Evolutionary conservation across 371 early-diverging fungal species (phyloP).

Genomic region (Entomophthora muscae): DNA sequence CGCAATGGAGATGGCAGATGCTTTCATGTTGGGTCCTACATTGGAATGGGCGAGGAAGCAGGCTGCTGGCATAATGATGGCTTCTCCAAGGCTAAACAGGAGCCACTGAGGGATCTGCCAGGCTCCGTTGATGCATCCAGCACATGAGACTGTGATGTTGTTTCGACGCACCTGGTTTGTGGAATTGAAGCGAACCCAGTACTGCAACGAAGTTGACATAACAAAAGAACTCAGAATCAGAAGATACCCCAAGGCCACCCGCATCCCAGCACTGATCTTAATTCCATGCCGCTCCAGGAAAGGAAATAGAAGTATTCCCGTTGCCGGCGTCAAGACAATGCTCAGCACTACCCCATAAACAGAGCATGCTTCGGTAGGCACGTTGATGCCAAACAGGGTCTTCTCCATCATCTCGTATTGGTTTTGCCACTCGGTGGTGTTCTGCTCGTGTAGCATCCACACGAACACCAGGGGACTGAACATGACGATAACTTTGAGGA

Average conservation of each 20-base stretch:
- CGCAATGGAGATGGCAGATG: slow-evolving; percentile 19
- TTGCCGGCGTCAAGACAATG: background rate
- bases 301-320: background rate
- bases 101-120: slow-evolving; percentile 34
- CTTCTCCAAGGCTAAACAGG: slow-evolving; percentile 33
- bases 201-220: slow-evolving; percentile 5
- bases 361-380: too few species aligned
- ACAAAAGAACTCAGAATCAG: too few species aligned
- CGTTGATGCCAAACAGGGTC: too few species aligned
- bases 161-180: background rate
- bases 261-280: too few species aligned
- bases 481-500: slow-evolving; percentile 14
- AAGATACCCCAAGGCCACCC: too few species aligned
- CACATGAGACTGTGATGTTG: slow-evolving; percentile 8
- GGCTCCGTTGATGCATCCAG: slow-evolving; percentile 13
- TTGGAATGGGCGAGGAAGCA: slow-evolving; percentile 19
- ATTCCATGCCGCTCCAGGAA: slow-evolving; percentile 9
- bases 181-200: background rate
- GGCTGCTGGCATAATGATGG: slow-evolving; percentile 32
- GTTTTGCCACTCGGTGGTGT: too few species aligned
- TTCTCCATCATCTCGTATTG: too few species aligned
- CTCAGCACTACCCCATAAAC: slow-evolving; percentile 14
- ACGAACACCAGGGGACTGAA: too few species aligned
- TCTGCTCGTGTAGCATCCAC: too few species aligned
- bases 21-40: slow-evolving; percentile 8